Base-by-base conservation (phyloP, 345 rosid genomes). In the Gossypium sturtianum region DNA sequence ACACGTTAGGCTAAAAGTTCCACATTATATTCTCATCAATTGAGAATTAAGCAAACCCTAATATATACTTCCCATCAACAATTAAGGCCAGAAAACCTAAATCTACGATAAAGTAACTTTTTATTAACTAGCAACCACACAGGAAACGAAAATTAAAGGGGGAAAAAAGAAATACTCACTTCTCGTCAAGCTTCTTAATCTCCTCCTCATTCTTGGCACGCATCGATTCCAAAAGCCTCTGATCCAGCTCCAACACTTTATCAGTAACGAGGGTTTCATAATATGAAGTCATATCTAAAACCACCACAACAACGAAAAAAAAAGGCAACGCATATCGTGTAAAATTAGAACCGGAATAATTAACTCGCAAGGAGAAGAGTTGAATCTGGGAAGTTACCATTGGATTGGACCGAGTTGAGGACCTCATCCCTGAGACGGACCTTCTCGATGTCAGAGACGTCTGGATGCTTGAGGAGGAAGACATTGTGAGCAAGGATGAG, bases 381-480 rank as follows among this genome's bases (percentile, higher is more conserved):
- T 2, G 45, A 72, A 80, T 3, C 20, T 43, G 56, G 80, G 13
- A 66, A 72, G n/a, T 79, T 51, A 93, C 99, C 89, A 54, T 91
- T 87, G 76, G 94, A 79, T 77, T 88, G 84, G 80, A 93, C 84
- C 76, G 89, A 80, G 15, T 87, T 80, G 64, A 93, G 74, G 77
- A 93, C 98, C 81, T 95, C 99, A 47, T 89, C 88, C 83, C 86
- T 87, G 86, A 93, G 94, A 83, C 90, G 64, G 77, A 93, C 94
- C 89, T 91, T 93, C 86, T 93, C 97, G 71, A 91, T 93, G 87
- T 93, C 98, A 56, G 77, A 89, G 0, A 91, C 93, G 74, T 90
- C 97, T 6, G 86, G 89, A 72, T 90, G 96, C 4, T 84, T 89
- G 44, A 95, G 84, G 52, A 89, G 98, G 84, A 91, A 95, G 68